These are phyloP conservation scores for Microbotryum saponariae DNA, from an alignment of 1,284 basidiomycete genomes.

Conservation along the genomic window DNA sequence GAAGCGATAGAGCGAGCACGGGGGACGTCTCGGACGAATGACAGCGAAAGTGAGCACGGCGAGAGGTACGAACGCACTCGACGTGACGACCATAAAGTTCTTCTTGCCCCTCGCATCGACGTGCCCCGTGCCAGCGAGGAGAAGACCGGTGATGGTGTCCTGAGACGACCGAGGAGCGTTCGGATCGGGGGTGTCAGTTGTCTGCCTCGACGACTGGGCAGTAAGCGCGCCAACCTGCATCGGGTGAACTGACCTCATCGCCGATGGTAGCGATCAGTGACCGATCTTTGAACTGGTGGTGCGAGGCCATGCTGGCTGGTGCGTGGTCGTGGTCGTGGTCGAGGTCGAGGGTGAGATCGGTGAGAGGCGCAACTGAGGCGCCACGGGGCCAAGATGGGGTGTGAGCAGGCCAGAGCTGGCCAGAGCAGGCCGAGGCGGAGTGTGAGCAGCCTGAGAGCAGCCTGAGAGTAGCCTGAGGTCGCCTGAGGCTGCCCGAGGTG, in stretches of 20 bases:
- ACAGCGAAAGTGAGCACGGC: too few species aligned
- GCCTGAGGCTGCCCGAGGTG: too few species aligned
- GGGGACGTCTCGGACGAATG: too few species aligned
- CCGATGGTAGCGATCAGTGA: constrained; percentile 86
- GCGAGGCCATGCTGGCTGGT: background rate
- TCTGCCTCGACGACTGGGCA: background rate
- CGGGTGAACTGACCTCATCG: constrained; percentile 61
- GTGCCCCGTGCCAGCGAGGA: constrained; percentile 86
- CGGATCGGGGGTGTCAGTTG: background rate
- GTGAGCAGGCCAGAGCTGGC: too few species aligned
- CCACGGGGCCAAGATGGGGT: too few species aligned
- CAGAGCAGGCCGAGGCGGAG: too few species aligned
- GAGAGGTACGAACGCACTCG: constrained; percentile 53
- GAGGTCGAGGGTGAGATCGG: background rate
- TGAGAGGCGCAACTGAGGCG: too few species aligned
- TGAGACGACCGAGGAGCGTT: constrained; percentile 39
- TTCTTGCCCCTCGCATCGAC: constrained; percentile 80
- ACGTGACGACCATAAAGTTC: constrained; percentile 89
- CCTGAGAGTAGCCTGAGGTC: too few species aligned
- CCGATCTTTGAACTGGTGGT: constrained; percentile 53
- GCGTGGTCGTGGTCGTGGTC: background rate
- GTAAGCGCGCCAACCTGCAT: too few species aligned
- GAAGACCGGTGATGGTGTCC: constrained; percentile 90
- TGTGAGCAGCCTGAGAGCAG: too few species aligned
- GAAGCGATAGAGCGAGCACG: too few species aligned